A percentile compares a stretch with the other conserved stretches of the same genome.
phyloP scores from a whole-genome alignment of 352 stramenopile species.

The Phytophthora multivora region DNA sequence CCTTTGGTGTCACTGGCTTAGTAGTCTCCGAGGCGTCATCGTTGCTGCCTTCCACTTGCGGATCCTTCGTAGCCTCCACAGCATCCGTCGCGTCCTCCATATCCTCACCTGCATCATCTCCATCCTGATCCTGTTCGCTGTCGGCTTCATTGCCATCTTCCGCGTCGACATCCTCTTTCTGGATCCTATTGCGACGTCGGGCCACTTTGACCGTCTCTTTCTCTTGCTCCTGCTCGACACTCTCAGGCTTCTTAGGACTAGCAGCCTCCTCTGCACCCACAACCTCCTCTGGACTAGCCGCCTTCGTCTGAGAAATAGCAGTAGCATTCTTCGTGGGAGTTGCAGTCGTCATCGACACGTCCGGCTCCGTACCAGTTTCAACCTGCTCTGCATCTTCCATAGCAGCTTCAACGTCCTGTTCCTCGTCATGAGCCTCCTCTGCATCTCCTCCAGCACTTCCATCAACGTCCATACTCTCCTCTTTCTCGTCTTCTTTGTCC shows the following conservation, averaged over 20 bases:
- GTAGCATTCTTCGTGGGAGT: background rate
- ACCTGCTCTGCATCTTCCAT: background rate
- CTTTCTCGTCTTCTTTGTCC: slow-evolving; percentile 18
- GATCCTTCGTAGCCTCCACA: slow-evolving; percentile 8
- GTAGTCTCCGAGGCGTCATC: slow-evolving; percentile 1
- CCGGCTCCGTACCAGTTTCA: background rate
- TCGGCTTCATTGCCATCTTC: slow-evolving; percentile 69
- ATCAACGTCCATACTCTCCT: background rate
- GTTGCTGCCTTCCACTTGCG: slow-evolving; percentile 9
- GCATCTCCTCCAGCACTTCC: background rate
- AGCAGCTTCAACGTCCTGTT: slow-evolving; percentile 5
- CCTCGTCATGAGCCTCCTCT: slow-evolving; percentile 18
- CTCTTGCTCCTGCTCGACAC: slow-evolving; percentile 12
- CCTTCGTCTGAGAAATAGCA: too few relatives aligned
- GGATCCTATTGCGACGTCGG: slow-evolving; percentile 50
- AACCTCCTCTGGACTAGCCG: background rate
- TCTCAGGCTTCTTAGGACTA: slow-evolving; percentile 2
- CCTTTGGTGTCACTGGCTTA: slow-evolving; percentile 31
- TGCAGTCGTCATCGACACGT: background rate
- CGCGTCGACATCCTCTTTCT: slow-evolving; percentile 38
- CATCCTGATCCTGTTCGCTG: slow-evolving; percentile 57
- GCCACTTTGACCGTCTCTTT: slow-evolving; percentile 30
- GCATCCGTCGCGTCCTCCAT: slow-evolving; percentile 25
- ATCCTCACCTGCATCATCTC: slow-evolving; percentile 29
- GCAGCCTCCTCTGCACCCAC: background rate